Percentiles rank a stretch among this genome's conserved stretches.
Evolutionary conservation across 177 flowering plant genomes (phyloP).

Genomic region (Telopea speciosissima): DNA sequence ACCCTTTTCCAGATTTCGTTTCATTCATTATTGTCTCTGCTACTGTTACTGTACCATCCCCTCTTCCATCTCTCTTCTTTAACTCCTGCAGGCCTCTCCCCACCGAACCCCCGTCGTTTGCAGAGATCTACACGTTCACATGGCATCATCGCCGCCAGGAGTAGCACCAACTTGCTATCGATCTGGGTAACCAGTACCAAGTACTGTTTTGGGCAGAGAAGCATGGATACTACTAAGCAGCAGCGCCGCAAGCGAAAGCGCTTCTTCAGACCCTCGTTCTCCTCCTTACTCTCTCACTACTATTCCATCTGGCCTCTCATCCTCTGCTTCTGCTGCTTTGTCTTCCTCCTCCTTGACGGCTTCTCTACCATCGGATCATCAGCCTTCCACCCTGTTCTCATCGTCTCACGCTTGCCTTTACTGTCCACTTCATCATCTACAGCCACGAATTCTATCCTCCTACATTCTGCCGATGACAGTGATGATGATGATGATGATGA

Average conservation of each 20-base stretch:
- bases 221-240: not conserved
- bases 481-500: not conserved
- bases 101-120: too few relatives aligned
- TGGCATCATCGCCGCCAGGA: too few relatives aligned
- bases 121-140: too few relatives aligned
- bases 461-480: too few relatives aligned
- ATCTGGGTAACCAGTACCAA: too few relatives aligned
- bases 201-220: too few relatives aligned
- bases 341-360: conserved; percentile 2
- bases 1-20: too few relatives aligned
- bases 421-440: not conserved
- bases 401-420: not conserved
- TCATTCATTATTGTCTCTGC: too few relatives aligned
- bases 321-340: conserved; percentile 10
- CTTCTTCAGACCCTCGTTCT: not conserved
- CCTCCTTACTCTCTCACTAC: not conserved
- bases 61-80: too few relatives aligned
- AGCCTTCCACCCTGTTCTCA: conserved; percentile 4
- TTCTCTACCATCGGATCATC: conserved; percentile 5
- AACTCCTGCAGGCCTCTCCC: too few relatives aligned
- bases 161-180: too few relatives aligned
- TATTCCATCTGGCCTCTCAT: not conserved
- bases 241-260: conserved; percentile 1
- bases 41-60: too few relatives aligned
- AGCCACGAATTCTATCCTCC: not conserved